These are phyloP conservation scores for Nakaseomyces kungkrabaensis DNA, from an alignment of 1,139 yeast species.

Conservation along the genomic window DNA sequence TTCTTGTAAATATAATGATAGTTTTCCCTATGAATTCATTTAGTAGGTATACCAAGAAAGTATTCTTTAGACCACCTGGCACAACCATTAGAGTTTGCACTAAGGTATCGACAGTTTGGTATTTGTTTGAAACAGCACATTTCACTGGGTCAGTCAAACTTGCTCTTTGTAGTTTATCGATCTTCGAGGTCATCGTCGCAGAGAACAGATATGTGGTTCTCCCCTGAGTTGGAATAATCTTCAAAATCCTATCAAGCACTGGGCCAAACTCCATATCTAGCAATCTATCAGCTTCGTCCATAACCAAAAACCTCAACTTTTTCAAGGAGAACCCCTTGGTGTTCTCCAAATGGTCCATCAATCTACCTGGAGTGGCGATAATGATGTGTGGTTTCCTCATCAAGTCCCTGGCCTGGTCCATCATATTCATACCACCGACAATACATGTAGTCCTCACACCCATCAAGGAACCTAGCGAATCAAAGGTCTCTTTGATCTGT, in stretches of 20 bases:
- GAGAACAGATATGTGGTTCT: constrained; percentile 84
- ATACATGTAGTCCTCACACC: constrained; percentile 80
- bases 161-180: constrained; percentile 90
- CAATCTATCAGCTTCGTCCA: constrained; percentile 93
- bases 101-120: constrained; percentile 87
- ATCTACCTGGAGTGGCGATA: constrained; percentile 95
- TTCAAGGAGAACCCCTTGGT: constrained; percentile 85
- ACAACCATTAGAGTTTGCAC: constrained; percentile 84
- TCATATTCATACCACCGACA: constrained; percentile 98
- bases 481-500: constrained; percentile 92
- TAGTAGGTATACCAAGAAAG: constrained; percentile 69
- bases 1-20: constrained; percentile 81
- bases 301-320: constrained; percentile 70
- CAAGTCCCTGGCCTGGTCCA: constrained; percentile 92
- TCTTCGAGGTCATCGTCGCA: constrained; percentile 94
- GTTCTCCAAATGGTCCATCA: constrained; percentile 89
- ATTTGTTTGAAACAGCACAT: constrained; percentile 80
- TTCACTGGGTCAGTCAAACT: constrained; percentile 82
- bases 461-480: constrained; percentile 84
- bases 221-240: constrained; percentile 59
- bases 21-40: constrained; percentile 84
- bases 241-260: constrained; percentile 76
- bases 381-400: constrained; percentile 90
- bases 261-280: constrained; percentile 97
- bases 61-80: constrained; percentile 88